phyloP scores from a whole-genome alignment of 1,284 basidiomycete species.

The Tylopilus sp. region DNA sequence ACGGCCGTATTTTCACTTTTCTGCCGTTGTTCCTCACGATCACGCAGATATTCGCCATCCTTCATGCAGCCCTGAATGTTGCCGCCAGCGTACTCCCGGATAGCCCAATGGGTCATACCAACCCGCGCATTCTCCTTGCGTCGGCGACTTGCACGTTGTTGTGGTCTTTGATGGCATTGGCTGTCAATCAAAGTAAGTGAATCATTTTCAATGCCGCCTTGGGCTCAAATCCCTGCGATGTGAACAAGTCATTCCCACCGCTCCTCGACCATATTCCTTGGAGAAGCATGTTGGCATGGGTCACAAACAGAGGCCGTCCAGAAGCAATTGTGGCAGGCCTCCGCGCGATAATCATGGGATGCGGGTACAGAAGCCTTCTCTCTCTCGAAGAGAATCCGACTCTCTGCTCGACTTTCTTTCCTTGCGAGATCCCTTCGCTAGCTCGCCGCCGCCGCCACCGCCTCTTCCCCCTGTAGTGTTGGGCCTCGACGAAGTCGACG shows the following conservation, averaged over 20 bases:
- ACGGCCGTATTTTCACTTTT: not conserved
- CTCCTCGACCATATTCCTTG: slow-evolving; percentile 1
- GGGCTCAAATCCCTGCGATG: slow-evolving; percentile 1
- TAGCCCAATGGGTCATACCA: not conserved
- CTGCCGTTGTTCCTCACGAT: slow-evolving; percentile 15
- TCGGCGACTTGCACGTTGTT: slow-evolving; percentile 21
- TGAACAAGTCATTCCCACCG: slow-evolving; percentile 24
- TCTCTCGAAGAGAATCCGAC: slow-evolving; percentile 27
- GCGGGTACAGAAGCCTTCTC: slow-evolving; percentile 19
- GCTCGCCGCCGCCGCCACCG: slow-evolving; percentile 31
- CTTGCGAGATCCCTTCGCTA: slow-evolving; percentile 33
- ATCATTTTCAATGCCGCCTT: not conserved
- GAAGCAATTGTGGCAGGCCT: not conserved
- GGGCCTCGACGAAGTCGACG: slow-evolving; percentile 30
- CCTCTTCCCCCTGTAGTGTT: slow-evolving; percentile 28
- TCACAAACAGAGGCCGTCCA: not conserved
- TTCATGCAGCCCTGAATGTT: slow-evolving; percentile 27
- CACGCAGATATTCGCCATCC: slow-evolving; percentile 24
- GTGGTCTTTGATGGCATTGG: slow-evolving; percentile 25
- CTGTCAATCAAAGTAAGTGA: slow-evolving; percentile 25
- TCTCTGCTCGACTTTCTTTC: slow-evolving; percentile 34
- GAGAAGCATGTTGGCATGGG: slow-evolving; percentile 5
- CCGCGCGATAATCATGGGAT: not conserved
- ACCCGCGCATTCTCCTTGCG: slow-evolving; percentile 15
- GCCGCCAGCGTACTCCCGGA: slow-evolving; percentile 10